Base-by-base conservation (phyloP, 2,329 filamentous ascomycete genomes). In the Dothistroma pini region DNA sequence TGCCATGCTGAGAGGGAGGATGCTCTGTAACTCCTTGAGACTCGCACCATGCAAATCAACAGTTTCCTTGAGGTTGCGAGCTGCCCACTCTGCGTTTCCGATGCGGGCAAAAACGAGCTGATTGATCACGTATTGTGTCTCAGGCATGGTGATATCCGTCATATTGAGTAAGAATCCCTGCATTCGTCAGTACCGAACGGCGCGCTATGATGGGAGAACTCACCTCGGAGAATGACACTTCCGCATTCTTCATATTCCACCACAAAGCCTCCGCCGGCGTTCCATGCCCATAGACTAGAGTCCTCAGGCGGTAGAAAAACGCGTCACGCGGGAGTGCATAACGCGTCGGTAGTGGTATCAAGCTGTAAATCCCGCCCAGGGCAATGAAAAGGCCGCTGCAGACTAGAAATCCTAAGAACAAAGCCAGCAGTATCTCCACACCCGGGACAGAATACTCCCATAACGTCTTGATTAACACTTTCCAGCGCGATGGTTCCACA, bases 41-140 rank as follows among this genome's bases (percentile, higher is more conserved):
- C 53, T 60, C 12, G 50, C 61, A 19, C 35, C 31, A 25, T 60
- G 47, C 34, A 54, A n/a, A 8, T 22, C 58, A 29, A 53, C n/a
- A 5, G 53, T 38, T 8, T 60, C 41, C n/a, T 32, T 35, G 9
- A 63, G 50, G 7, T 21, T 25, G 16, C 25, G 47, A 5, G 55
- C 55, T 9, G 35, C 29, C 22, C 49, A 55, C 49, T 63, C 61
- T 5, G 25, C 49, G 6, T 19, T 48, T 8, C 57, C 58, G 44
- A 63, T 22, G 29, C 61, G 55, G 21, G 35, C 44, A n/a, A 57
- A 56, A n/a, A 63, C 47, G 12, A 60, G 34, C 4, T 51, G 44
- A 47, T 63, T 63, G 54, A 63, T 58, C 21, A 11, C 3, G 4
- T 51, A 31, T n/a, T 51, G 48, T 4, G 10, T 29, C 12, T 32